A percentile compares a stretch with the other conserved stretches of the same genome.
Evolutionary conservation across 345 rosid species (phyloP).

Genomic region (Camelina laxa): DNA sequence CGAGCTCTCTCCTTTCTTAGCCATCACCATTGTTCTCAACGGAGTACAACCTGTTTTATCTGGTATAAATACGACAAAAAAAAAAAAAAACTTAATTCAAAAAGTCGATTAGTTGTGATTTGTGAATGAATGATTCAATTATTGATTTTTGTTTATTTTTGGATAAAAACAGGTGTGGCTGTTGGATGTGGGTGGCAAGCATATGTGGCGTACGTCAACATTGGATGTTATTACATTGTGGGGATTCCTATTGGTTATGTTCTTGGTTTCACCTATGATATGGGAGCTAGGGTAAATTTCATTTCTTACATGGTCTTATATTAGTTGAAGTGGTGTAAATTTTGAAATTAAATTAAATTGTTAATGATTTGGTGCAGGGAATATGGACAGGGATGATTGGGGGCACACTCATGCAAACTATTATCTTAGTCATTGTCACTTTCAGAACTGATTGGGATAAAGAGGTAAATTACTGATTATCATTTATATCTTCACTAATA

Average conservation of each 20-base stretch:
- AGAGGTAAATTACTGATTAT: constrained; percentile 53
- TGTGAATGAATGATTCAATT: neutral
- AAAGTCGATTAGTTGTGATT: neutral
- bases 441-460: constrained; percentile 61
- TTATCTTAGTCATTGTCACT: constrained; percentile 56
- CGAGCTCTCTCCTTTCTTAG: constrained; percentile 60
- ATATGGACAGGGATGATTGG: constrained; percentile 85
- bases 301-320: neutral
- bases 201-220: constrained; percentile 78
- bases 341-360: neutral
- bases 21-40: constrained; percentile 57
- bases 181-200: constrained; percentile 94
- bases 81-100: neutral
- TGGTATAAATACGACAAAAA: constrained; percentile 35
- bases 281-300: constrained; percentile 60
- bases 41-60: constrained; percentile 78
- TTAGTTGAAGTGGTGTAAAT: constrained; percentile 1
- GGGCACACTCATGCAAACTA: constrained; percentile 62
- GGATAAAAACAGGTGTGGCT: constrained; percentile 58
- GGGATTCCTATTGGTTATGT: constrained; percentile 69
- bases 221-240: constrained; percentile 71
- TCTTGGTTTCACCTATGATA: constrained; percentile 62
- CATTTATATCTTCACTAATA: neutral
- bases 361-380: constrained; percentile 51
- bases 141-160: neutral